A percentile compares a stretch with the other conserved stretches of the same genome.
Conservation (phyloP, 495 filamentous ascomycete species). For the Trichoderma gamsii region DNA sequence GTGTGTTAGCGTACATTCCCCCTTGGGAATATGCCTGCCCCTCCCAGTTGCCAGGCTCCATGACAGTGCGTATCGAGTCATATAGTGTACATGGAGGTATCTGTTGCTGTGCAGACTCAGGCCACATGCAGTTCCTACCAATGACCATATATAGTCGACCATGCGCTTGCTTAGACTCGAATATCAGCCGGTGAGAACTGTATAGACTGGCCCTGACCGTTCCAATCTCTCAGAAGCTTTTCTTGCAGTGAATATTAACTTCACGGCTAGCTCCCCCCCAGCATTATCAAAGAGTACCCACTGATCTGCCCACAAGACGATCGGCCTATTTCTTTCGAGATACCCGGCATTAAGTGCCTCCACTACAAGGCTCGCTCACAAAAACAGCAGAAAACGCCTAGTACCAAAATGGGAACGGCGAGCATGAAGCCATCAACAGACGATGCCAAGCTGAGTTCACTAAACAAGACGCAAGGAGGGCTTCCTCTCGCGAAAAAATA, state of each 20-base stretch:
- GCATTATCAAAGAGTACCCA: not conserved
- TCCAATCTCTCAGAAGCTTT: not conserved
- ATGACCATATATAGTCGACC: not conserved
- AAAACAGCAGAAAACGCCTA: not conserved
- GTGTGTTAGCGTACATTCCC: not conserved
- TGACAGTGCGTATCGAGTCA: not conserved
- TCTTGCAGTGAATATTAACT: slow-evolving; percentile 4
- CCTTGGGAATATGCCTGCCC: not conserved
- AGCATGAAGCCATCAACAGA: not conserved
- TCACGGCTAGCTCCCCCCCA: not conserved
- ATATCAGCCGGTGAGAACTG: not conserved
- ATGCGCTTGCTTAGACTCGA: not conserved
- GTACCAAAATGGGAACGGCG: slow-evolving; percentile 8
- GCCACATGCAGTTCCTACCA: not conserved
- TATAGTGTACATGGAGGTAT: not conserved
- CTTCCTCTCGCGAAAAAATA: not conserved
- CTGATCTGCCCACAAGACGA: slow-evolving; percentile 9
- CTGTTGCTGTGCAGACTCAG: not conserved
- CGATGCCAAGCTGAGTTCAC: not conserved
- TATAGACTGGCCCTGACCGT: not conserved
- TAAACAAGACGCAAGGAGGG: not conserved
- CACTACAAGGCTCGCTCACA: not conserved
- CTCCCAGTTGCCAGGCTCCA: not conserved
- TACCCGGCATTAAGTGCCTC: slow-evolving; percentile 12
- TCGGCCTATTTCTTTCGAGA: not conserved